These are phyloP conservation scores for Coprinopsis sp. DNA, from an alignment of 768 basidiomycete genomes.

Conservation along the genomic window DNA sequence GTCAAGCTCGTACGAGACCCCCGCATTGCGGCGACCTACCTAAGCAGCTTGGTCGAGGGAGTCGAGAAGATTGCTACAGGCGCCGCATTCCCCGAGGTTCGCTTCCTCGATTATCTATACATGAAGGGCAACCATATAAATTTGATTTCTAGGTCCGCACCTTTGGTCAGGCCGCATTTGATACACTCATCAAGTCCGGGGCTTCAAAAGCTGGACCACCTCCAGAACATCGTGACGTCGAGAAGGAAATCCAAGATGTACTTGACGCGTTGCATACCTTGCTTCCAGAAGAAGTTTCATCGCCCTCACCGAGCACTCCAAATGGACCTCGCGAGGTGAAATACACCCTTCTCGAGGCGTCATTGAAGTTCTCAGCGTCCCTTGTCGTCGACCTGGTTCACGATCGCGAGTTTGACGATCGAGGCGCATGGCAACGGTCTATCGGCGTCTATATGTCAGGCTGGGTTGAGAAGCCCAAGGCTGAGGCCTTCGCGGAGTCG, in stretches of 20 bases:
- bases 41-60: slow-evolving; percentile 83
- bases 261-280: slow-evolving; percentile 54
- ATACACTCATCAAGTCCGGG: slow-evolving; percentile 77
- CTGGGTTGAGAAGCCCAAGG: slow-evolving; percentile 59
- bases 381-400: slow-evolving; percentile 76
- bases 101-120: slow-evolving; percentile 12
- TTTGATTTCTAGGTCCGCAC: slow-evolving; percentile 63
- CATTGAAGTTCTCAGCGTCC: slow-evolving; percentile 67
- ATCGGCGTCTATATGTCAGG: slow-evolving; percentile 65
- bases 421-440: slow-evolving; percentile 60
- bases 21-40: slow-evolving; percentile 82
- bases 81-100: slow-evolving; percentile 92
- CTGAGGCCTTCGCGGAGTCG: slow-evolving; percentile 50
- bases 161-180: slow-evolving; percentile 81
- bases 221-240: slow-evolving; percentile 65
- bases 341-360: slow-evolving; percentile 52
- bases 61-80: slow-evolving; percentile 85
- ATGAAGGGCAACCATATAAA: neutral
- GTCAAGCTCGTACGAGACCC: slow-evolving; percentile 96
- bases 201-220: slow-evolving; percentile 73
- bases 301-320: slow-evolving; percentile 36
- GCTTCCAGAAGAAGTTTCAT: slow-evolving; percentile 46
- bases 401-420: slow-evolving; percentile 50
- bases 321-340: slow-evolving; percentile 52
- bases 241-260: slow-evolving; percentile 54